Percentiles rank a stretch among this genome's conserved stretches.
Evolutionary conservation across 2,329 filamentous ascomycete species (phyloP).

Genomic region (Calonectria montana): DNA sequence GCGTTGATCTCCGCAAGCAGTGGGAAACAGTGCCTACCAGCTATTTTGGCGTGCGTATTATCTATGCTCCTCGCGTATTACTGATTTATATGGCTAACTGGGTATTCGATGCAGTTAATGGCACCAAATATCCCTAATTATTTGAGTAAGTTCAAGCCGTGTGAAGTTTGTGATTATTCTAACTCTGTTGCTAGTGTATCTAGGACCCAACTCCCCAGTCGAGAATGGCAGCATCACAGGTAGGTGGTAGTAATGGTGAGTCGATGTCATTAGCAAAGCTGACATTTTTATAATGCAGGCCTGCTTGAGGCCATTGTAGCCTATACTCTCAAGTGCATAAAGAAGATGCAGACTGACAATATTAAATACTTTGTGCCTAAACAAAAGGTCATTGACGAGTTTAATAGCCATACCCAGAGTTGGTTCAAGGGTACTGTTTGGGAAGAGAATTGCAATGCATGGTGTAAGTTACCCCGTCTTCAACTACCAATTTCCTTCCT

Average conservation of each 20-base stretch:
- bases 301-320: not conserved
- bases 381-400: not conserved
- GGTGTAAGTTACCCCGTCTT: not conserved
- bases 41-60: not conserved
- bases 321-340: not conserved
- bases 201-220: not conserved
- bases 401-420: not conserved
- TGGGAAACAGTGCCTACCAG: not conserved
- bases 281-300: not conserved
- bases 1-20: not conserved
- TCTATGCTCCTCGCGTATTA: too few relatives aligned
- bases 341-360: slow-evolving; percentile 5
- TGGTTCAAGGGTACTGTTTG: not conserved
- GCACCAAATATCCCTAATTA: not conserved
- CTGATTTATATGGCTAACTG: not conserved
- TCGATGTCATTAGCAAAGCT: not conserved
- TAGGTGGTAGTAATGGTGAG: not conserved
- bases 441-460: not conserved
- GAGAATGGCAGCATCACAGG: not conserved
- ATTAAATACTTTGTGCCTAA: not conserved
- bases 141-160: not conserved
- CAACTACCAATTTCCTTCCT: not conserved
- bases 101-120: not conserved
- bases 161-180: not conserved
- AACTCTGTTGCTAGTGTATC: not conserved